These are phyloP conservation scores for Chlorella sorokiniana DNA, from an alignment of 139 green algal species.

Conservation along the genomic window DNA sequence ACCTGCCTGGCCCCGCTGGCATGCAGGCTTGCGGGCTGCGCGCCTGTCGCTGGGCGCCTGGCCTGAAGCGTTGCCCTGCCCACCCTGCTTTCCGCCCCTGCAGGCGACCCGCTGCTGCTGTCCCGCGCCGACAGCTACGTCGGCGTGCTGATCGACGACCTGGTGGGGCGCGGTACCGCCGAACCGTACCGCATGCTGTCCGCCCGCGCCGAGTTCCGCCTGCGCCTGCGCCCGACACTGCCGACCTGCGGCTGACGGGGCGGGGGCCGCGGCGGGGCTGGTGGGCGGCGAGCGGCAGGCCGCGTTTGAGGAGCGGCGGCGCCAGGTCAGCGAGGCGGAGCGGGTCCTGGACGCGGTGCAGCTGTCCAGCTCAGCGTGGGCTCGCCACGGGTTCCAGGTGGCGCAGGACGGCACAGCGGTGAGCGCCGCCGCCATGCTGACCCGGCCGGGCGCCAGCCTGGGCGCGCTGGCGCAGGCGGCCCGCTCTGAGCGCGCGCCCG, in stretches of 20 bases:
- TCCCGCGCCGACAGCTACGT: conserved; percentile 52
- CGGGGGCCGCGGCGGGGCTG: conserved; percentile 50
- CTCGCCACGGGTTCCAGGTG: conserved; percentile 35
- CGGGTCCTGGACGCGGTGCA: conserved; percentile 28
- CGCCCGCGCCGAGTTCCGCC: conserved; percentile 60
- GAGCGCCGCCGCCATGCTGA: conserved; percentile 46
- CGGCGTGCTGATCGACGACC: conserved; percentile 64
- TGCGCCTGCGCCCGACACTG: conserved; percentile 64
- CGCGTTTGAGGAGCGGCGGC: neutral
- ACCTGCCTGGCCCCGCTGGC: too few relatives aligned
- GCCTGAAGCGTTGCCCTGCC: neutral
- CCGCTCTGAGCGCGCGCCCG: conserved; percentile 1
- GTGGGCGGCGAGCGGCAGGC: conserved; percentile 26
- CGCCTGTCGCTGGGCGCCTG: neutral
- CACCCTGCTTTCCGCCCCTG: neutral
- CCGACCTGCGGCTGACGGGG: conserved; percentile 57
- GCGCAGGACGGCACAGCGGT: conserved; percentile 35
- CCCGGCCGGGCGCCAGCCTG: conserved; percentile 29
- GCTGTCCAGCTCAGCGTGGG: conserved; percentile 39
- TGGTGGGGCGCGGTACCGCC: conserved; percentile 49
- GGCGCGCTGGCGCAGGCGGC: conserved; percentile 20
- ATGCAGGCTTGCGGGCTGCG: too few relatives aligned
- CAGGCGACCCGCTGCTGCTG: conserved; percentile 49
- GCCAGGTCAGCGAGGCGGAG: neutral
- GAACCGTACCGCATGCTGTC: conserved; percentile 71